Evolutionary conservation across 768 basidiomycete species (phyloP).

Genomic region (Auriculariales sp.): DNA sequence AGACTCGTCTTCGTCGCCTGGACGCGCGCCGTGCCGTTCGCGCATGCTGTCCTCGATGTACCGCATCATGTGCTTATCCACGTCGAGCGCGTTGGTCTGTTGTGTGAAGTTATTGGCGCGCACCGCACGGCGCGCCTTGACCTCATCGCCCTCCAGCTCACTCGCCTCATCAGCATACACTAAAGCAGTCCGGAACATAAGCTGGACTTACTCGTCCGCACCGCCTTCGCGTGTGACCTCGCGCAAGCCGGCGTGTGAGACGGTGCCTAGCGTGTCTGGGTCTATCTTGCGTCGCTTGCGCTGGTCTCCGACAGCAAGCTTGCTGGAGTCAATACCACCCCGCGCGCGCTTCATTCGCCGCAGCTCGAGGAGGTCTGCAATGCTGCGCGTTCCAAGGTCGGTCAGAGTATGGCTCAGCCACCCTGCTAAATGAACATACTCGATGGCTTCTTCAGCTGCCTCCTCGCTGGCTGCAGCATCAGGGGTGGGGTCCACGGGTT

Average conservation of each 20-base stretch:
- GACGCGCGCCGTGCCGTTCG: slow-evolving; percentile 46
- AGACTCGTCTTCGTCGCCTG: slow-evolving; percentile 29
- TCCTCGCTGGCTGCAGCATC: neutral
- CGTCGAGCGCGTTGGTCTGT: slow-evolving; percentile 89
- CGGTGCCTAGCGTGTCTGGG: slow-evolving; percentile 9
- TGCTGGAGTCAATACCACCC: slow-evolving; percentile 75
- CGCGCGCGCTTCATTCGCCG: slow-evolving; percentile 58
- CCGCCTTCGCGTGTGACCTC: slow-evolving; percentile 38
- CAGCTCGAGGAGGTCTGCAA: slow-evolving; percentile 75
- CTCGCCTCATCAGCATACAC: slow-evolving; percentile 24
- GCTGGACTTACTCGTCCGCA: slow-evolving; percentile 12
- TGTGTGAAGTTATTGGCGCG: slow-evolving; percentile 90
- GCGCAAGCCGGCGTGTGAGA: neutral
- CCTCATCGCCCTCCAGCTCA: slow-evolving; percentile 44
- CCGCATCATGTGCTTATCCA: slow-evolving; percentile 99
- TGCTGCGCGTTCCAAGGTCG: slow-evolving; percentile 21
- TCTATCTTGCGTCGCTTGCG: slow-evolving; percentile 43
- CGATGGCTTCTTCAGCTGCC: neutral
- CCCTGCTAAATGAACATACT: too few relatives aligned
- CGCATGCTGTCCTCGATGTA: slow-evolving; percentile 87
- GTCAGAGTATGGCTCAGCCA: neutral
- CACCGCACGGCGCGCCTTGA: slow-evolving; percentile 59
- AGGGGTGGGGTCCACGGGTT: slow-evolving; percentile 7
- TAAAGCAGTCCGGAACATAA: neutral
- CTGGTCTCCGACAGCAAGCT: slow-evolving; percentile 70